Evolutionary conservation across 352 stramenopile genomes (phyloP).

Genomic region (Phytophthora rubi): DNA sequence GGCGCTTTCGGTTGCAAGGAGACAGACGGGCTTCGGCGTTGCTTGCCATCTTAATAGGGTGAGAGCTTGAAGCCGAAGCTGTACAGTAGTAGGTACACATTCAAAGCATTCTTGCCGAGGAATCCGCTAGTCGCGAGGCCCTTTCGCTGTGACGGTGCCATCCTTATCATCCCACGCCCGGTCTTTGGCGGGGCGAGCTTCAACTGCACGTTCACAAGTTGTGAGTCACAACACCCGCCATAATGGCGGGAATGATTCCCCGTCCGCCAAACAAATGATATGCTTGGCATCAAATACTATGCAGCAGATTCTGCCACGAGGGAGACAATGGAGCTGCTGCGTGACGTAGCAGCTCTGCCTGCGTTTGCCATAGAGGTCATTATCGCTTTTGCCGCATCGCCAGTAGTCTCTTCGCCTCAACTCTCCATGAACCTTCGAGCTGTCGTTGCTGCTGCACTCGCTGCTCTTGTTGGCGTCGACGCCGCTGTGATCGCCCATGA

Average conservation of each 20-base stretch:
- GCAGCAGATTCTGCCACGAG: not conserved
- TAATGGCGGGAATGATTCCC: too few species aligned
- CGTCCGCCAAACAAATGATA: not conserved
- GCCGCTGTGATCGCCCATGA: constrained; percentile 29
- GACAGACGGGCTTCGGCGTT: too few species aligned
- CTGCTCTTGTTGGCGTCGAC: not conserved
- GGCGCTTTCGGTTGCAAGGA: too few species aligned
- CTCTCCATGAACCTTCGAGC: constrained; percentile 1
- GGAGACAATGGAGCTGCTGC: not conserved
- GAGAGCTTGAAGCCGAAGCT: too few species aligned
- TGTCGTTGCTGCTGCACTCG: not conserved
- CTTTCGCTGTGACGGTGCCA: constrained; percentile 2
- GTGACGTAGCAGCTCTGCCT: not conserved
- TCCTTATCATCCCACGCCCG: constrained; percentile 1
- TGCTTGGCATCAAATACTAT: not conserved
- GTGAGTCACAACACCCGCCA: not conserved
- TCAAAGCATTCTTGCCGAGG: not conserved
- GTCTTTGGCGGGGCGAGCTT: not conserved
- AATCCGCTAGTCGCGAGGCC: not conserved
- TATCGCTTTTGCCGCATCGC: not conserved
- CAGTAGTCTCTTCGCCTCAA: too few species aligned
- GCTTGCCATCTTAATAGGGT: too few species aligned
- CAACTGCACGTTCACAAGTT: not conserved
- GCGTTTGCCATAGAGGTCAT: not conserved
- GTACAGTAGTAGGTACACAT: too few species aligned